Evolutionary conservation across 2,329 filamentous ascomycete genomes (phyloP), one percentile per base, ranked within the genome.

Genomic region (Beauveria varroae): DNA sequence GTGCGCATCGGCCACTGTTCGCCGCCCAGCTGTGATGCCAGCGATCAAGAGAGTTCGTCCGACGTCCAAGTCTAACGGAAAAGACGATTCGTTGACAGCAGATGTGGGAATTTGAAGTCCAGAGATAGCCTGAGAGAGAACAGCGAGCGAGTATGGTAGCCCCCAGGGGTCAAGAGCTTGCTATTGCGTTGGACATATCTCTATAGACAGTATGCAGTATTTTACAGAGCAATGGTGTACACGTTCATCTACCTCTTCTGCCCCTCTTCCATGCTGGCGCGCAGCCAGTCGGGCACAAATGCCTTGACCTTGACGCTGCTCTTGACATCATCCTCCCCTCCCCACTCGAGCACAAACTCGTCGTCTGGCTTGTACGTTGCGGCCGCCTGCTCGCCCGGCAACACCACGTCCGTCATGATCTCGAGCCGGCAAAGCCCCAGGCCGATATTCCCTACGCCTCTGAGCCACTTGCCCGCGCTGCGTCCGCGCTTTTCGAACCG

Each of bases 341-440:
- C 75, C 78, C 79, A 80, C 37, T 79, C 76, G 37, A 89, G 72
- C 63, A 83, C 77, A 67, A 89, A 89, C 73, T 88, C 82, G 62
- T 86, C 81, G 1, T 79, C 80, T 0, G 83, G 80, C 63, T 77
- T 83, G 70, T 80, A 90, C 20, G 82, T 82, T 1, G 86, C 85
- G 5, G 83, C 82, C 0, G 83, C 81, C 64, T 89, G 86, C 61
- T 84, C 84, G 5, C 86, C 89, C 2, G 88, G 89, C 59, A 95
- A 76, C 40, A 79, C 78, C 53, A 95, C 77, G 70, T 91, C 88
- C 5, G 91, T 96, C 93, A 97, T 97, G 71, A 88, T 87, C 76
- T 96, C 92, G 67, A 98, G 75, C 28, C 93, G 86, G 71, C 93
- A 97, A 66, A 97, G 76, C 2, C 87, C 93, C 57, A 99, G 78